Evolutionary conservation across 192 early-diverging fungal genomes (phyloP).

Genomic region (Coemansia umbellata): DNA sequence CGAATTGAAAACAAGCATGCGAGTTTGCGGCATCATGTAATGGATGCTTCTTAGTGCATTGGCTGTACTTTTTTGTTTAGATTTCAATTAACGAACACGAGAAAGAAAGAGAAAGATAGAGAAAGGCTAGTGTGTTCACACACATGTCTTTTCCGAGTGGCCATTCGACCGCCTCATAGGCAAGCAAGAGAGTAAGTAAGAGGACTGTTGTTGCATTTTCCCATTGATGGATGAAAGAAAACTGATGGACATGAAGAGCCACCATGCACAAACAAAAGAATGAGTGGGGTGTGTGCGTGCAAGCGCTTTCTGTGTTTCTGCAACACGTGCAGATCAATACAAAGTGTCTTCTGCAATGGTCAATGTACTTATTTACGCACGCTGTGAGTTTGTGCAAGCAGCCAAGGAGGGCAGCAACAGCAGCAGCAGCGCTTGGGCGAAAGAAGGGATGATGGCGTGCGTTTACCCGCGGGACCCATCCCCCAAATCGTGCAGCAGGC

Average conservation of each 20-base stretch:
- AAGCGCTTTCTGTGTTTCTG: no score
- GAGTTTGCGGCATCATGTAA: not conserved
- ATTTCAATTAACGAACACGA: no score
- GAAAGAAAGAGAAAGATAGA: not conserved
- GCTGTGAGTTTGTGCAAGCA: not conserved
- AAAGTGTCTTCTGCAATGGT: not conserved
- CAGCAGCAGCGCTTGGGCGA: not conserved
- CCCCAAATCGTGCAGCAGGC: not conserved
- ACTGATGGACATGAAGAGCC: no score
- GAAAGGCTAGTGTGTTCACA: slow-evolving; percentile 6
- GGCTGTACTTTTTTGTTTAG: not conserved
- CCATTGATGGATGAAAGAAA: no score
- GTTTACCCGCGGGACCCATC: not conserved
- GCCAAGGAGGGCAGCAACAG: not conserved
- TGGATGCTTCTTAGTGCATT: slow-evolving; percentile 3
- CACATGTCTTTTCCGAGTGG: slow-evolving; percentile 1
- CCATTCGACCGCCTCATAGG: slow-evolving; percentile 16
- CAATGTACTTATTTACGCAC: not conserved
- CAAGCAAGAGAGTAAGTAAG: no score
- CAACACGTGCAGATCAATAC: slow-evolving; percentile 1
- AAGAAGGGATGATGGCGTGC: not conserved
- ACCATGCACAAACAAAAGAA: no score
- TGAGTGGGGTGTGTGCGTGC: no score
- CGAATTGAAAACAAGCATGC: not conserved
- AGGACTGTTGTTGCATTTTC: no score